phyloP scores from a whole-genome alignment of 2,329 filamentous ascomycete genomes.

The Fusarium sp. region DNA sequence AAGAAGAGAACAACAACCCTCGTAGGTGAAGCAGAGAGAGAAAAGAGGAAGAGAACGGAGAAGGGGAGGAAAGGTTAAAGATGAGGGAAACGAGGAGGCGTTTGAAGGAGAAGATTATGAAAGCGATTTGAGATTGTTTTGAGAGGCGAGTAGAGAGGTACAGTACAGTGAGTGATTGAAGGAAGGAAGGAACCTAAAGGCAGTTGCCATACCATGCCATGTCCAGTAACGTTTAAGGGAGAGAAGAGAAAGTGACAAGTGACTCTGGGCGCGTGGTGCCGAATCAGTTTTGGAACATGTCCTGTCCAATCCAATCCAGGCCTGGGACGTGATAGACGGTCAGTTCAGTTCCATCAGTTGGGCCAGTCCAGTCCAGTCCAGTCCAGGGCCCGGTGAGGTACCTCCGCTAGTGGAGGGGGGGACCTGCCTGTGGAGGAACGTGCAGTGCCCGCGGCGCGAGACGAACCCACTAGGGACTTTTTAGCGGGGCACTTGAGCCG shows the following conservation, averaged over 20 bases:
- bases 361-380: not conserved
- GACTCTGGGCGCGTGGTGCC: constrained; percentile 36
- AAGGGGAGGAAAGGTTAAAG: constrained; percentile 6
- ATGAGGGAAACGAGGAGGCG: constrained; percentile 20
- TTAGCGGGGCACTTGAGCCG: constrained; percentile 22
- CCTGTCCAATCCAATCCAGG: not conserved
- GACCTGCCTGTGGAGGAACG: constrained; percentile 16
- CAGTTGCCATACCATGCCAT: not conserved
- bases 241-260: constrained; percentile 30
- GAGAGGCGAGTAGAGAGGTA: constrained; percentile 6
- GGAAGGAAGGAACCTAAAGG: not conserved
- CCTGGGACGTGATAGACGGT: constrained; percentile 14
- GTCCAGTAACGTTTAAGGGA: not conserved
- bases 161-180: not conserved
- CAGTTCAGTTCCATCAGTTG: constrained; percentile 8
- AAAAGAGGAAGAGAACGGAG: not conserved
- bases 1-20: not conserved
- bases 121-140: constrained; percentile 16
- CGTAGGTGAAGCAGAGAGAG: constrained; percentile 1
- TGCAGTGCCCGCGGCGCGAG: constrained; percentile 4
- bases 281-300: not conserved
- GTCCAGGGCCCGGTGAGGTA: constrained; percentile 13
- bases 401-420: constrained; percentile 24
- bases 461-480: constrained; percentile 22
- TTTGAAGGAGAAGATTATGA: constrained; percentile 19